Base-by-base conservation (phyloP, 1,284 basidiomycete genomes). In the Fomitopsis pinicola region DNA sequence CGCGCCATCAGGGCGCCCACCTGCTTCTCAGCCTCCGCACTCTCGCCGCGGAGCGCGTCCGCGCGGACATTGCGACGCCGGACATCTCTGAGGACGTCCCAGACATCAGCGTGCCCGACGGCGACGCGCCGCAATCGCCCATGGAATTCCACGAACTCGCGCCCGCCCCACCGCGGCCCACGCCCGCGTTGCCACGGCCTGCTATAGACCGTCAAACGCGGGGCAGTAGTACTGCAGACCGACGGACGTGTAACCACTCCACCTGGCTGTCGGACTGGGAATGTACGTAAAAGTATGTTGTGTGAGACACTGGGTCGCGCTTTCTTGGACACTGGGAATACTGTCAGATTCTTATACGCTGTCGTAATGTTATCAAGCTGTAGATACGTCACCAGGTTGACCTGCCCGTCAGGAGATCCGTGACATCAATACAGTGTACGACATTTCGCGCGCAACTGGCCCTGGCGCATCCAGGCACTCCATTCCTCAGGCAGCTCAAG, bases 21-120 rank as follows among this genome's bases (percentile, higher is more conserved):
- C 59, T 64, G 36, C 55, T 64, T 19, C 57, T 64, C 26, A 62
- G 58, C 45, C 36, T 64, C 17, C 63, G 63, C 42, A 19, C 46
- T n/a, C 59, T 64, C 14, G 61, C 57, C 26, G 59, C 63, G 8
- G 44, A 57, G 40, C 55, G 61, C 28, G 7, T 40, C 2, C 17
- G 35, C 26, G 4, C 4, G 36, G 40, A 60, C n/a, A 42, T 63
- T 5, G 30, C 44, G 19, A 63, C 62, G 22, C 62, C 62, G 3
- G 26, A 35, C 28, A 54, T 63, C 26, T 58, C 62, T 6, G 55
- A 42, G 19, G 42, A 48, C 48, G 45, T 60, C 2, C 55, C 59
- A 4, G 42, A 55, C 9, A 61, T 57, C 40, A 54, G 28, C 38
- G 15, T 38, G 17, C 33, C 44, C 17, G 45, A 30, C 48, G 17